Base-by-base conservation (phyloP, 2,329 filamentous ascomycete species). In the Dothideomycetidae sp. region DNA sequence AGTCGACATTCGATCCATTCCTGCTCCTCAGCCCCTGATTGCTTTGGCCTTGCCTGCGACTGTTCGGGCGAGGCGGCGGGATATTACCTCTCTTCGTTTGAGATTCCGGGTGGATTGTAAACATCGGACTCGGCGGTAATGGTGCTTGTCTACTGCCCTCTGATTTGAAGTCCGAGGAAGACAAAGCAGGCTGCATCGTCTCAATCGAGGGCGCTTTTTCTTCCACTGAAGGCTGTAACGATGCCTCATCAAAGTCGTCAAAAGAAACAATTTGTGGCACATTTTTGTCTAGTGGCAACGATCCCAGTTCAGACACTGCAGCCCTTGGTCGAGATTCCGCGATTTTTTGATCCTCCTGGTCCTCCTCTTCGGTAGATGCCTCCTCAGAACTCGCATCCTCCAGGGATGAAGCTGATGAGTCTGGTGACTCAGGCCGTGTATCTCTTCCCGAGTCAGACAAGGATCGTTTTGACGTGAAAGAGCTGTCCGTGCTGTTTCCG, bases 351-450 rank as follows among this genome's bases (percentile, higher is more conserved):
- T 45, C 47, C 13, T 44, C 53, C 7, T 61, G 58, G 3, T 43
- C 42, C 15, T 44, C 42, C n/a, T 31, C 32, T 2, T 48, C 46
- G 1, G 36, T 23, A 2, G 5, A 10, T 12, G 31, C 36, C 11
- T 32, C 36, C 17, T 64, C 64, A 31, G 62, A 59, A 40, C 36
- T 38, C 11, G 36, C 36, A 31, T 38, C 36, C 12, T 73, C 71
- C 44, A 71, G 66, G 5, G 69, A 73, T 16, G 67, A 70, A 15
- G 65, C 63, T 13, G 70, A 68, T 16, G 67, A 70, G 14, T 65
- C 63, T 13, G 70, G 69, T 17, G 68, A 71, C 32, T 71, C 68
- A 36, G 55, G 48, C 26, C 54, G 53, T 32, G 55, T 39, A 35
- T 62, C 57, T 33, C 59, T 53, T 35, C 53, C 48, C n/a, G 57